These are phyloP conservation scores for Solanum sitiens DNA, from an alignment of 257 asterid genomes.

Conservation along the genomic window DNA sequence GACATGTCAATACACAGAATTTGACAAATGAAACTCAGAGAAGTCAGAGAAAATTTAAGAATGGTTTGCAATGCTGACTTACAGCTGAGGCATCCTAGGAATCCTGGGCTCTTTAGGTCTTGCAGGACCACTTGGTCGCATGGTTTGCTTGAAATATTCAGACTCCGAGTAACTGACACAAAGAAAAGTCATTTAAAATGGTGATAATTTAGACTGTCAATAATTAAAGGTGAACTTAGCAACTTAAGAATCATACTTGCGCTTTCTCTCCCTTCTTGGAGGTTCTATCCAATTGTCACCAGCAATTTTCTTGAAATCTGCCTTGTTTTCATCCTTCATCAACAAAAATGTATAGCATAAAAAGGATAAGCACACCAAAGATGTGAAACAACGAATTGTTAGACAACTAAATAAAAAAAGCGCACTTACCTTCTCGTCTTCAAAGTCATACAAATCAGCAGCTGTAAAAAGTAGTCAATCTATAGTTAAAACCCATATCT, in stretches of 20 bases:
- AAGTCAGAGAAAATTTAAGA: not conserved
- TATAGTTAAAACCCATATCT: slow-evolving; percentile 14
- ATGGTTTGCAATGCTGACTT: slow-evolving; percentile 9
- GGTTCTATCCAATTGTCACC: slow-evolving; percentile 96
- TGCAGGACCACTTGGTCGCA: slow-evolving; percentile 97
- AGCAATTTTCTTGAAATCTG: slow-evolving; percentile 91
- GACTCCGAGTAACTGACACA: slow-evolving; percentile 78
- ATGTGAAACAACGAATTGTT: not conserved
- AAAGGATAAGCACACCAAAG: not conserved
- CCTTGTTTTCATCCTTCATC: slow-evolving; percentile 70
- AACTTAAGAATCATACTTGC: slow-evolving; percentile 61
- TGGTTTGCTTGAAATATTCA: slow-evolving; percentile 97
- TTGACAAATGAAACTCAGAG: not conserved
- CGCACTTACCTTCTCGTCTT: slow-evolving; percentile 66
- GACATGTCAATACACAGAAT: slow-evolving; percentile 8
- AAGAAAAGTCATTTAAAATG: not conserved
- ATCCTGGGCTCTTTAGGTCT: slow-evolving; percentile 95
- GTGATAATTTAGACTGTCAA: not conserved
- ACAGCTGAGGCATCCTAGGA: slow-evolving; percentile 99
- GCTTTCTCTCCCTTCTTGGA: slow-evolving; percentile 85
- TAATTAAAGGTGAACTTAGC: not conserved
- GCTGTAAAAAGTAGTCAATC: slow-evolving; percentile 42
- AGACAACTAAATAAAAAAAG: not conserved
- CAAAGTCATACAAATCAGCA: slow-evolving; percentile 95
- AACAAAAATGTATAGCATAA: not conserved